Conservation (phyloP, 2,329 filamentous ascomycete genomes). For the Colletotrichum tropicicola region DNA sequence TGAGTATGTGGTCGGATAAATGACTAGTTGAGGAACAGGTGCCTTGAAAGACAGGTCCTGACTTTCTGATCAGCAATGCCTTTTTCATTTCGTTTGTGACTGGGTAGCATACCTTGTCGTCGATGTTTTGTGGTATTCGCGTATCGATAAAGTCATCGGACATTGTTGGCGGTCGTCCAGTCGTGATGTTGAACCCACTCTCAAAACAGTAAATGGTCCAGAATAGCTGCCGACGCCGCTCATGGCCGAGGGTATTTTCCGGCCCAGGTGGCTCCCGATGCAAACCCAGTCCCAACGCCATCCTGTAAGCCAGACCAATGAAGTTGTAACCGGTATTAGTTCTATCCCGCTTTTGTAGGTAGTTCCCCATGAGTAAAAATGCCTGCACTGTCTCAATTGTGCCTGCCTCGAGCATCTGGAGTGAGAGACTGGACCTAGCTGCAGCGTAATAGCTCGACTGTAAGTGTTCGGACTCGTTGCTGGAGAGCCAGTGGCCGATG, state of each 20-base stretch:
- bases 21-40: slow-evolving; percentile 33
- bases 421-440: slow-evolving; percentile 45
- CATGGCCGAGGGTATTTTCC: slow-evolving; percentile 42
- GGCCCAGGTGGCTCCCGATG: slow-evolving; percentile 53
- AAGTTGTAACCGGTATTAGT: slow-evolving; percentile 63
- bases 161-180: slow-evolving; percentile 52
- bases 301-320: slow-evolving; percentile 57
- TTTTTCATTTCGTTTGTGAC: not conserved
- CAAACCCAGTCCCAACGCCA: slow-evolving; percentile 59
- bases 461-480: slow-evolving; percentile 27
- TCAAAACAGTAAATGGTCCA: slow-evolving; percentile 54
- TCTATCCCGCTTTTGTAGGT: slow-evolving; percentile 59
- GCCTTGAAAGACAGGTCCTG: slow-evolving; percentile 21
- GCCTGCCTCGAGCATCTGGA: slow-evolving; percentile 53
- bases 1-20: slow-evolving; percentile 49
- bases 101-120: slow-evolving; percentile 46
- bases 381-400: slow-evolving; percentile 55
- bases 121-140: slow-evolving; percentile 50
- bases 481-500: slow-evolving; percentile 45
- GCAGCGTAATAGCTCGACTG: slow-evolving; percentile 37
- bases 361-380: slow-evolving; percentile 54
- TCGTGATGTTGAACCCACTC: slow-evolving; percentile 57
- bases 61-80: not conserved
- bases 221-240: slow-evolving; percentile 47
- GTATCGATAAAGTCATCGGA: slow-evolving; percentile 52